These are phyloP conservation scores for Tricholomella constricta DNA, from an alignment of 768 basidiomycete species.

Conservation along the genomic window DNA sequence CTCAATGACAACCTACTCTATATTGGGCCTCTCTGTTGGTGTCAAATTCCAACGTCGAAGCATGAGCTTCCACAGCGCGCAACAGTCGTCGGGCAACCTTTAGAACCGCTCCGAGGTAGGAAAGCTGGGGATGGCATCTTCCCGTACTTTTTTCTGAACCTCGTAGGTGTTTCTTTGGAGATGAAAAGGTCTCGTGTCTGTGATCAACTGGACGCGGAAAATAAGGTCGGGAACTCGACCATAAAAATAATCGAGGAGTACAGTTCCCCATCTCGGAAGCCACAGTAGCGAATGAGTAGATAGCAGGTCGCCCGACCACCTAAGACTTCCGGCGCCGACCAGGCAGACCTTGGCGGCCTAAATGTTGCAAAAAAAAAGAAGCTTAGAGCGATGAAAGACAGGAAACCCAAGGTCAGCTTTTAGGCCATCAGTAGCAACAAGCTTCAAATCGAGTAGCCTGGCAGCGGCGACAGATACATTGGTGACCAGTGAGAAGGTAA, in stretches of 20 bases:
- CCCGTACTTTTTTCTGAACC: neutral
- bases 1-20: neutral
- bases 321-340: constrained; percentile 4
- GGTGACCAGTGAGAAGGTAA: no score
- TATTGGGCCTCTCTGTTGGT: neutral
- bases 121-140: neutral
- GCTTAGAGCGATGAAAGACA: no score
- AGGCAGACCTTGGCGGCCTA: neutral
- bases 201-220: neutral
- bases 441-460: no score
- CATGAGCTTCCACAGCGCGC: neutral
- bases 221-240: neutral
- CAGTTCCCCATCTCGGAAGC: neutral
- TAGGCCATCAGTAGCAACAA: no score
- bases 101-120: neutral
- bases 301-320: neutral
- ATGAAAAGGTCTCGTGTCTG: neutral
- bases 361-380: no score
- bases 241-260: neutral
- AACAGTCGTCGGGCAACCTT: neutral
- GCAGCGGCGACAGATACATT: no score
- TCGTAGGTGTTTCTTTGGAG: neutral
- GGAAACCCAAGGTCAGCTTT: no score
- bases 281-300: constrained; percentile 1
- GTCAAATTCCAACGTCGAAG: neutral